A percentile compares a stretch with the other conserved stretches of the same genome.
These are phyloP conservation scores for Halenospora varia DNA, from an alignment of 495 filamentous ascomycete genomes.

Conservation along the genomic window DNA sequence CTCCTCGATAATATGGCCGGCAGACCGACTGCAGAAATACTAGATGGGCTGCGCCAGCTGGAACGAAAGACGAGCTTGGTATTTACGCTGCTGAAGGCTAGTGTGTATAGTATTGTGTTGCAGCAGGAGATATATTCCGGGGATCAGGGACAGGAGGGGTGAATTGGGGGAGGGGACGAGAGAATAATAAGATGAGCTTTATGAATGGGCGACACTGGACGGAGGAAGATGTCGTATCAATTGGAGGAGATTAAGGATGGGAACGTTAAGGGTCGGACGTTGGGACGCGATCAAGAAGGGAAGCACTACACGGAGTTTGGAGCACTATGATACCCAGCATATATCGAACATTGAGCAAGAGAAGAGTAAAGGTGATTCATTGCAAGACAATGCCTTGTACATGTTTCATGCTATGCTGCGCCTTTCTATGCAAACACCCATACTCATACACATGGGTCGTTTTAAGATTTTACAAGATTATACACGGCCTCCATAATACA, in stretches of 20 bases:
- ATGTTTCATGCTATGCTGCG: slow-evolving; percentile 30
- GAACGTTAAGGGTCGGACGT: too few species aligned
- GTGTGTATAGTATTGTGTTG: slow-evolving; percentile 96
- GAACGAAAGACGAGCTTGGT: slow-evolving; percentile 93
- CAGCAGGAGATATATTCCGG: slow-evolving; percentile 86
- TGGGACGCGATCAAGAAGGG: background rate
- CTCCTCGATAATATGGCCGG: slow-evolving; percentile 58
- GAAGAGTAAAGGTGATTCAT: slow-evolving; percentile 1
- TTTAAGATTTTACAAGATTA: slow-evolving; percentile 17
- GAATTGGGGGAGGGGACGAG: slow-evolving; percentile 21
- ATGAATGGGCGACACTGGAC: too few species aligned
- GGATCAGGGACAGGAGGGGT: slow-evolving; percentile 47
- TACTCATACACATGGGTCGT: slow-evolving; percentile 20
- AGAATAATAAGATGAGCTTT: slow-evolving; percentile 3
- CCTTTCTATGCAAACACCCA: slow-evolving; percentile 22
- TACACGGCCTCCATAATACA: slow-evolving; percentile 80
- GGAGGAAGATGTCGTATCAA: too few species aligned
- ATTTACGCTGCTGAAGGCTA: slow-evolving; percentile 93
- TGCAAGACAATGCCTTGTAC: slow-evolving; percentile 21
- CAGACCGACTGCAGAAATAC: slow-evolving; percentile 62
- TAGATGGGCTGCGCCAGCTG: slow-evolving; percentile 80
- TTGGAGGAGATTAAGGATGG: too few species aligned
- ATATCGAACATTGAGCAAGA: background rate
- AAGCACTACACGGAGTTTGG: slow-evolving; percentile 27
- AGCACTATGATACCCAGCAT: slow-evolving; percentile 35